These are phyloP conservation scores for Lactarius pseudohatsudake DNA, from an alignment of 768 basidiomycete genomes.

Conservation along the genomic window DNA sequence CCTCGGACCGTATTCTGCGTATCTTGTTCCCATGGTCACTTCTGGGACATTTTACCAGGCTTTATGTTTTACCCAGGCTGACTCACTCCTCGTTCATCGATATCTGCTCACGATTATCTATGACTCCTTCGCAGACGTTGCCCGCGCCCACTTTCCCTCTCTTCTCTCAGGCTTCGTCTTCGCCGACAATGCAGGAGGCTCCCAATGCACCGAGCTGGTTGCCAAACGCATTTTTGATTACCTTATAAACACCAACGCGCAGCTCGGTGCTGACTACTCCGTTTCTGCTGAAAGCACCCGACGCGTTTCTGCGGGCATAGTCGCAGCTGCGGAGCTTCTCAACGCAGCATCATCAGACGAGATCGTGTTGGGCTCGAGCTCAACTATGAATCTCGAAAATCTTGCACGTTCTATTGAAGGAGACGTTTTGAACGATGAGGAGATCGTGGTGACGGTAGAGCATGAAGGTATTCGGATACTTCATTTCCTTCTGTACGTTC, in stretches of 20 bases:
- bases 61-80: background rate
- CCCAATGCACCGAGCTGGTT: conserved; percentile 56
- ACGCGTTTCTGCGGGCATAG: conserved; percentile 50
- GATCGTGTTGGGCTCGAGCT: conserved; percentile 64
- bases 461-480: conserved; percentile 59
- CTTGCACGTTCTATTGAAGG: conserved; percentile 60
- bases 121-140: conserved; percentile 40
- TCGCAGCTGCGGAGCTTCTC: conserved; percentile 56
- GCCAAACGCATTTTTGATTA: conserved; percentile 66
- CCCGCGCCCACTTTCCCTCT: conserved; percentile 62
- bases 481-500: background rate
- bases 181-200: conserved; percentile 78
- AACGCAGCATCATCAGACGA: conserved; percentile 63
- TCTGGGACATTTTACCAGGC: background rate
- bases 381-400: conserved; percentile 70
- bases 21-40: background rate
- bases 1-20: too few species aligned
- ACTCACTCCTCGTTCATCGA: background rate
- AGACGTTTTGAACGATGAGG: conserved; percentile 58
- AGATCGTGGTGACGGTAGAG: conserved; percentile 76
- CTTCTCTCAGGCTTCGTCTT: conserved; percentile 60
- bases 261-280: conserved; percentile 70
- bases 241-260: conserved; percentile 68
- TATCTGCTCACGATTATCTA: background rate
- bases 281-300: conserved; percentile 53